A percentile compares a stretch with the other conserved stretches of the same genome.
Conservation (phyloP, 139 green algal genomes). For the Chlorella sp. region DNA sequence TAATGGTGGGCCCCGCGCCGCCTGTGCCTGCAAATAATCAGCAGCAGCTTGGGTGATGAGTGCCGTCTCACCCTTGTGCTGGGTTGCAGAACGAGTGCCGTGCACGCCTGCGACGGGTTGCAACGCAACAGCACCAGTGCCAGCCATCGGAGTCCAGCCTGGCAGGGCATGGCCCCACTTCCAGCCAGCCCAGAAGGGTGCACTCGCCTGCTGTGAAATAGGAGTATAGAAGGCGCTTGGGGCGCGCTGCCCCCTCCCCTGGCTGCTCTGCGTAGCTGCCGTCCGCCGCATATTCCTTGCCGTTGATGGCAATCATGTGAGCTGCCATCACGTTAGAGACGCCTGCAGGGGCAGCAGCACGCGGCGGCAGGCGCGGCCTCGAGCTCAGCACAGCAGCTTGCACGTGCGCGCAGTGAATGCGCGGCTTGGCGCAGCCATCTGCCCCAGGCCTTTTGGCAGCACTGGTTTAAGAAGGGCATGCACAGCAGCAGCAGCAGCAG, state of each 20-base stretch:
- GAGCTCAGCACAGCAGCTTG: neutral
- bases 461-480: too few relatives aligned
- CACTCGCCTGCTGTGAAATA: constrained; percentile 81
- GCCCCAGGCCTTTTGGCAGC: too few relatives aligned
- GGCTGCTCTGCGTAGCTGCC: neutral
- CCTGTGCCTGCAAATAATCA: constrained; percentile 69
- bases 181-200: neutral
- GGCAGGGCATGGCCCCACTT: neutral
- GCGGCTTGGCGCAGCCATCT: neutral
- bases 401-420: neutral
- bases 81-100: too few relatives aligned
- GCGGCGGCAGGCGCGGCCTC: neutral
- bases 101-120: too few relatives aligned
- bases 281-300: constrained; percentile 45
- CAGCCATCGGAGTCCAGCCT: neutral
- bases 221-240: constrained; percentile 79
- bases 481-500: too few relatives aligned
- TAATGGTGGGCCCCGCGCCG: constrained; percentile 92
- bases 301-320: constrained; percentile 80
- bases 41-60: neutral
- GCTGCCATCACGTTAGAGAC: constrained; percentile 94
- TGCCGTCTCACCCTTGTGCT: too few relatives aligned
- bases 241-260: constrained; percentile 38
- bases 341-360: constrained; percentile 33
- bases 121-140: neutral